Evolutionary conservation across 305 asterid species (phyloP), one percentile per base, ranked within the genome.

Genomic region (Nicotiana rustica): DNA sequence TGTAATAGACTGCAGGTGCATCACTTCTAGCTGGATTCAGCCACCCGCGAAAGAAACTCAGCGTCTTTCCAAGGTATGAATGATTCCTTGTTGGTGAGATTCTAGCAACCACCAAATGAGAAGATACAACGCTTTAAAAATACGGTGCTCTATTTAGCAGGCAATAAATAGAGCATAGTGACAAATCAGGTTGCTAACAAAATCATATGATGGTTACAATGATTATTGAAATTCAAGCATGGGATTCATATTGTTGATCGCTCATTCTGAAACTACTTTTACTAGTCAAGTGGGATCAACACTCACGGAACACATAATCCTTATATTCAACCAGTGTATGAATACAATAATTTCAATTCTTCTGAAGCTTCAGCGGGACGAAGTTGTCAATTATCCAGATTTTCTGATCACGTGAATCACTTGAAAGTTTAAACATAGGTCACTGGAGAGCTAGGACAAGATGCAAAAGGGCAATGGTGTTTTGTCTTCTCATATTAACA

Each of bases 31-130:
- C 41, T 14, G 29, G 87, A 83, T 77, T 19, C 82, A 35, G 84
- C 87, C 41, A 31, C 41, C 57, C 78, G 67, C 3, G 87, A 88
- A 57, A 91, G 93, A 84, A 95, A 92, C 78, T 82, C 85, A 13
- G 35, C 9, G 38, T 92, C 98, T 9, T 10, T 49, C 98, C 97
- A 94, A 64, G 98, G 95, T 29, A 0, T 41, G 84, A 92, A 92
- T 6, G 90, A 44, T 38, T 86, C 88, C 12, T 69, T 71, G 55
- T 83, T 86, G 78, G 86, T 70, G 78, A 61, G 61, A 82, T 86
- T 85, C 94, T 91, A 31, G 49, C 66, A 76, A 75, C 57, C 49
- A 55, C n/a, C 52, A 2, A 55, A 55, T 10, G 17, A 55, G 66
- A 55, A 9, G 17, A 62, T 76, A 55, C 1, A 1, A 10, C 55